A percentile compares a stretch with the other conserved stretches of the same genome.
These are phyloP conservation scores for Thielaviopsis populi DNA, from an alignment of 2,329 filamentous ascomycete genomes.

Conservation along the genomic window DNA sequence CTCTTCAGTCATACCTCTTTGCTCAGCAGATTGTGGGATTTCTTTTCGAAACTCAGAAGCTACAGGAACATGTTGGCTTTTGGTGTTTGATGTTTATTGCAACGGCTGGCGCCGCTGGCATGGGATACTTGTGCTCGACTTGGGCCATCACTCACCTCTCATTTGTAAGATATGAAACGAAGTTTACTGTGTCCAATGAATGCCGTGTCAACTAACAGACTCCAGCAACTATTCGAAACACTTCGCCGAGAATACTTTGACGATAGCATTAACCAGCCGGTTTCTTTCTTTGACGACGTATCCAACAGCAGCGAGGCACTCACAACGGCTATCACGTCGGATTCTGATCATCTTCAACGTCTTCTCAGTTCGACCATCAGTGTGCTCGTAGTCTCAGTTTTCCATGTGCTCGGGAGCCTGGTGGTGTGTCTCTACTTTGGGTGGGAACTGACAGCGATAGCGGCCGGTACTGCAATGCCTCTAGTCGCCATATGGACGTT, in stretches of 20 bases:
- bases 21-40: slow-evolving; percentile 17
- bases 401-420: slow-evolving; percentile 23
- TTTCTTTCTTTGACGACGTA: slow-evolving; percentile 23
- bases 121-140: slow-evolving; percentile 21
- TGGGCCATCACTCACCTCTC: slow-evolving; percentile 20
- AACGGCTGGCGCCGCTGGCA: slow-evolving; percentile 21
- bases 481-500: slow-evolving; percentile 30
- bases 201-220: background rate
- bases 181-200: background rate
- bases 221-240: slow-evolving; percentile 17
- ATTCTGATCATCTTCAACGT: slow-evolving; percentile 24
- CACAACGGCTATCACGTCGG: slow-evolving; percentile 21
- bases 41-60: slow-evolving; percentile 1
- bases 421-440: slow-evolving; percentile 23
- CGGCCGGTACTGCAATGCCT: slow-evolving; percentile 26
- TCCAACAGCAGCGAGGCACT: slow-evolving; percentile 22
- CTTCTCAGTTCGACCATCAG: slow-evolving; percentile 24
- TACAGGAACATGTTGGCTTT: slow-evolving; percentile 18
- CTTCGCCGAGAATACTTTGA: slow-evolving; percentile 23
- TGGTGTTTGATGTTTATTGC: slow-evolving; percentile 25
- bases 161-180: slow-evolving; percentile 15
- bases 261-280: slow-evolving; percentile 22
- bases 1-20: slow-evolving; percentile 18
- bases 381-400: slow-evolving; percentile 21
- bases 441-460: slow-evolving; percentile 27